These are phyloP conservation scores for Chamaecyparis obtusa DNA, from an alignment of 75 land plant genomes.

Conservation along the genomic window DNA sequence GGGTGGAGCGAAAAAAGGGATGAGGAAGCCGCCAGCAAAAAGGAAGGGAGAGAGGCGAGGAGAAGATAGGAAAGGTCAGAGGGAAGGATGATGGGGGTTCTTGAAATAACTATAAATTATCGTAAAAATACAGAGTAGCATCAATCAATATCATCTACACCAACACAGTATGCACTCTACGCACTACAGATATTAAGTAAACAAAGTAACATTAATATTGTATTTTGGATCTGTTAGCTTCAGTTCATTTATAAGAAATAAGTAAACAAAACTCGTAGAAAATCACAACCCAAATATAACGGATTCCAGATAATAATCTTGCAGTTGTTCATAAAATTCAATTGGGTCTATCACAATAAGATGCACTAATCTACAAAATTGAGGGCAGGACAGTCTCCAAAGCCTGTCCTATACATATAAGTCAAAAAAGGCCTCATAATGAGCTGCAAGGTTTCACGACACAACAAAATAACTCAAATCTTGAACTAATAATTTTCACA, in stretches of 20 bases:
- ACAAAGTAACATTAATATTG: too few species aligned
- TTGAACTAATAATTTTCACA: not conserved
- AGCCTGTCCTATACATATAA: not conserved
- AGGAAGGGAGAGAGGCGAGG: too few species aligned
- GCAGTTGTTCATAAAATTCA: not conserved
- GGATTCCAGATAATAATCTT: not conserved
- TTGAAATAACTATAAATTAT: too few species aligned
- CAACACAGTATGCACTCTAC: too few species aligned
- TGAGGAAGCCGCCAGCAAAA: too few species aligned
- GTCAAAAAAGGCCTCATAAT: not conserved
- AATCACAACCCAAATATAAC: not conserved
- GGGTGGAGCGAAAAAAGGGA: too few species aligned
- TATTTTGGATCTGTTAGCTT: too few species aligned
- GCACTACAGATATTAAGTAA: too few species aligned
- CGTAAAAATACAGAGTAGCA: too few species aligned
- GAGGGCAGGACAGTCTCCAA: not conserved
- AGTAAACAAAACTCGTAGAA: not conserved
- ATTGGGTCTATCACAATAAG: not conserved
- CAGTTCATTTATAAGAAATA: not conserved
- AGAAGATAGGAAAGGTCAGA: too few species aligned
- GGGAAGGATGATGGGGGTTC: too few species aligned
- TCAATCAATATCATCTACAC: too few species aligned
- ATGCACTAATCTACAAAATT: slow-evolving; percentile 10
- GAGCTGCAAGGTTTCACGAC: not conserved
- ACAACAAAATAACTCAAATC: not conserved